phyloP scores from a whole-genome alignment of 768 basidiomycete species.

The Mycena capillaripes region DNA sequence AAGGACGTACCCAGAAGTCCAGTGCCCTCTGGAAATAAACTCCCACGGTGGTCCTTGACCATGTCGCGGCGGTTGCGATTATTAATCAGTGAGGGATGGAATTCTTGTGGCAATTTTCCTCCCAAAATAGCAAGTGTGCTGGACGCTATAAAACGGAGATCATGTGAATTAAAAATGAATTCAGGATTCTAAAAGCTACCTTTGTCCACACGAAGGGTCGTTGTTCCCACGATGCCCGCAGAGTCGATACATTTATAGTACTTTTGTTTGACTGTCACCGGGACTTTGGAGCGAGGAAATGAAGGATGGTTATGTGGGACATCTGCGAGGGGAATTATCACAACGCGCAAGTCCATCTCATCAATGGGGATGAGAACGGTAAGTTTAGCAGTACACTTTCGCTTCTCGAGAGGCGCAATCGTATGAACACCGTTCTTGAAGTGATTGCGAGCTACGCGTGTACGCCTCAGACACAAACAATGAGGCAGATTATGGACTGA shows the following conservation, averaged over 20 bases:
- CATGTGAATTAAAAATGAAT: no score
- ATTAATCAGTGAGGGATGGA: not conserved
- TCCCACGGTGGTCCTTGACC: not conserved
- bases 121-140: not conserved
- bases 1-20: not conserved
- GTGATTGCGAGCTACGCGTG: not conserved
- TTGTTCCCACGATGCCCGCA: not conserved
- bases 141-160: not conserved
- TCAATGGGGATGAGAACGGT: not conserved
- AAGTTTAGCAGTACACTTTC: not conserved
- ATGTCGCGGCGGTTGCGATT: not conserved
- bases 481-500: no score
- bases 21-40: not conserved
- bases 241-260: not conserved
- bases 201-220: constrained; percentile 8
- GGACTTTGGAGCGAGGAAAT: not conserved
- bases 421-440: not conserved
- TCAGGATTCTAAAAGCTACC: not conserved
- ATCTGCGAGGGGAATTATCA: not conserved
- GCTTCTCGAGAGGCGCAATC: not conserved
- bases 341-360: not conserved
- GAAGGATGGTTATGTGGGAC: not conserved
- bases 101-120: not conserved
- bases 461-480: no score
- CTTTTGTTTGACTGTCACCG: not conserved